These are phyloP conservation scores for Aspergillus sp. DNA, from an alignment of 2,329 filamentous ascomycete genomes.

Conservation along the genomic window DNA sequence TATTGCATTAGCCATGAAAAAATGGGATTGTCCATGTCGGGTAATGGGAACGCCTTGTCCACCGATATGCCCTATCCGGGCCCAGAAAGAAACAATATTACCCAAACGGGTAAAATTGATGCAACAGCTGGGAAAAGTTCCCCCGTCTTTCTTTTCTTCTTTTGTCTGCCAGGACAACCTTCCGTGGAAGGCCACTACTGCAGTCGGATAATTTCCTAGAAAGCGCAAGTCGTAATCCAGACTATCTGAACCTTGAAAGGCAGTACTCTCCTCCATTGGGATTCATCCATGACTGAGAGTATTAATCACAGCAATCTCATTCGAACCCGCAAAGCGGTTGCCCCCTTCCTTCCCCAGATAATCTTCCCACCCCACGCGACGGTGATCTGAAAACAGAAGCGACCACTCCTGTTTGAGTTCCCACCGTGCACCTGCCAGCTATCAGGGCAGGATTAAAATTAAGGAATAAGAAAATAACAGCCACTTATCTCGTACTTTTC, in stretches of 20 bases:
- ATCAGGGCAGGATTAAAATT: not conserved
- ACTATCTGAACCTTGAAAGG: not conserved
- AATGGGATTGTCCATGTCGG: not conserved
- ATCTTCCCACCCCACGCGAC: constrained; percentile 23
- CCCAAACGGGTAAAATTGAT: constrained; percentile 3
- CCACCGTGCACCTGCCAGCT: not conserved
- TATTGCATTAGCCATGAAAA: not conserved
- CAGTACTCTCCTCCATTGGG: not conserved
- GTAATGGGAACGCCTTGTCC: not conserved
- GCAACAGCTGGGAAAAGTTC: not conserved
- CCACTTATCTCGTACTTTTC: constrained; percentile 5
- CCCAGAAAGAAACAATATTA: not conserved
- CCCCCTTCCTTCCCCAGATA: constrained; percentile 25
- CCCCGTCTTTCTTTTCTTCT: not conserved
- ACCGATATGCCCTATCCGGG: too few species aligned
- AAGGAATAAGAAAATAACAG: not conserved
- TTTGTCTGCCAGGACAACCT: not conserved
- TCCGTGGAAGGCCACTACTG: not conserved
- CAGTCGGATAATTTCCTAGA: not conserved
- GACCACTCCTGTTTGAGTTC: not conserved
- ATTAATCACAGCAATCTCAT: constrained; percentile 16
- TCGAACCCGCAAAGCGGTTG: constrained; percentile 6
- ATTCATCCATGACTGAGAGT: constrained; percentile 6
- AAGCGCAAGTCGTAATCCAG: not conserved
- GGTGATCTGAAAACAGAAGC: constrained; percentile 15